These are phyloP conservation scores for Ambrosia hybrid DNA, from an alignment of 140 eudicot species.

Conservation along the genomic window DNA sequence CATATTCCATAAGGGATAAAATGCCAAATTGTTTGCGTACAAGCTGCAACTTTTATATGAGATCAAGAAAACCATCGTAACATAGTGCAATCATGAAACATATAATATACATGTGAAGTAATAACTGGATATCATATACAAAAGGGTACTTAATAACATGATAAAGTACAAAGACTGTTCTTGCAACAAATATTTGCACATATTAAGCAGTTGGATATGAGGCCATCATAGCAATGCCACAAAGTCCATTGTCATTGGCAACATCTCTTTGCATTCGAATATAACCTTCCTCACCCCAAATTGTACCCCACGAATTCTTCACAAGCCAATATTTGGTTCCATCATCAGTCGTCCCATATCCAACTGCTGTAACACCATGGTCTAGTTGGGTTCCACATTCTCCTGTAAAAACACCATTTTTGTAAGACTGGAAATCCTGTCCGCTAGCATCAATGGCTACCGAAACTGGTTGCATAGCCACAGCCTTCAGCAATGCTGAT, in stretches of 20 bases:
- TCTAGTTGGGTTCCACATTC: constrained; percentile 31
- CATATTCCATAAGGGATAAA: not conserved
- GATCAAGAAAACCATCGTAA: not conserved
- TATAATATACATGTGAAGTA: not conserved
- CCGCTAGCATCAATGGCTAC: constrained; percentile 36
- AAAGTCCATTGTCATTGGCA: constrained; percentile 20
- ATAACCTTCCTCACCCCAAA: constrained; percentile 43
- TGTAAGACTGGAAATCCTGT: constrained; percentile 19
- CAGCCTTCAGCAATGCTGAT: constrained; percentile 32
- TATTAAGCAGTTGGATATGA: constrained; percentile 33
- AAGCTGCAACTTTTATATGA: not conserved
- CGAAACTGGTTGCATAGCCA: constrained; percentile 34
- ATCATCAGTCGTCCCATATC: constrained; percentile 27
- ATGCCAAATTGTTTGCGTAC: not conserved
- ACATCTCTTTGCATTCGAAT: constrained; percentile 34
- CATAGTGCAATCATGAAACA: not conserved
- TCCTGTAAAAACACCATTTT: constrained; percentile 29
- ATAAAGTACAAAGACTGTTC: not conserved
- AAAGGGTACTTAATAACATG: not conserved
- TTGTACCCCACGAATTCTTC: constrained; percentile 45
- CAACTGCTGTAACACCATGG: constrained; percentile 40
- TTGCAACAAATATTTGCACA: not conserved
- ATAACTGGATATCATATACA: not conserved
- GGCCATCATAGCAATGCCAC: constrained; percentile 41
- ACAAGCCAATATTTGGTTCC: constrained; percentile 47